Percentiles rank a stretch among this genome's conserved stretches.
phyloP scores from a whole-genome alignment of 306 rosid species.

The Carpinus fangiana region DNA sequence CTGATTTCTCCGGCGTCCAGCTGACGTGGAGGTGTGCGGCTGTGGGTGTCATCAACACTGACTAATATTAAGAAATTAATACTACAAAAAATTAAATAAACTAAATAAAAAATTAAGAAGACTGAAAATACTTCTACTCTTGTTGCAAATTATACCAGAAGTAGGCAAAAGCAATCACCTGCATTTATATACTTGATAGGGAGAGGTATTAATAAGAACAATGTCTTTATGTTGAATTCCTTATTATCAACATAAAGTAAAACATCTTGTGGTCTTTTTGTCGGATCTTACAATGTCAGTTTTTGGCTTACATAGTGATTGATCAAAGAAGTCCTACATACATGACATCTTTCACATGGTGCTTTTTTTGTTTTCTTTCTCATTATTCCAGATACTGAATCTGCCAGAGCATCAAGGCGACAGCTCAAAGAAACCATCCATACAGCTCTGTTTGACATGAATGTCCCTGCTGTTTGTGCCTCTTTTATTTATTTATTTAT shows the following conservation, averaged over 20 bases:
- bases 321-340: neutral
- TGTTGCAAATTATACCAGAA: no score
- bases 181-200: neutral
- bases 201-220: neutral
- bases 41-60: no score
- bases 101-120: no score
- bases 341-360: conserved; percentile 16
- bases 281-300: neutral
- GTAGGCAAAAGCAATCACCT: neutral
- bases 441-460: conserved; percentile 71
- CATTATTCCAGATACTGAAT: conserved; percentile 68
- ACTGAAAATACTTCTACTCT: no score
- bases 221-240: neutral
- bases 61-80: no score
- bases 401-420: conserved; percentile 73
- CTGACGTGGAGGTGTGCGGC: no score
- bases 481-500: neutral
- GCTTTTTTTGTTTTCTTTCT: neutral
- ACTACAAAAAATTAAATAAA: no score
- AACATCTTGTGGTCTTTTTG: neutral
- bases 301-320: neutral
- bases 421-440: conserved; percentile 86
- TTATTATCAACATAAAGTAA: neutral
- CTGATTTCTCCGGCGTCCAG: no score
- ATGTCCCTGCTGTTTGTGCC: conserved; percentile 89